These are phyloP conservation scores for Penicillium dipodomyicola DNA, from an alignment of 495 filamentous ascomycete genomes.

Conservation along the genomic window DNA sequence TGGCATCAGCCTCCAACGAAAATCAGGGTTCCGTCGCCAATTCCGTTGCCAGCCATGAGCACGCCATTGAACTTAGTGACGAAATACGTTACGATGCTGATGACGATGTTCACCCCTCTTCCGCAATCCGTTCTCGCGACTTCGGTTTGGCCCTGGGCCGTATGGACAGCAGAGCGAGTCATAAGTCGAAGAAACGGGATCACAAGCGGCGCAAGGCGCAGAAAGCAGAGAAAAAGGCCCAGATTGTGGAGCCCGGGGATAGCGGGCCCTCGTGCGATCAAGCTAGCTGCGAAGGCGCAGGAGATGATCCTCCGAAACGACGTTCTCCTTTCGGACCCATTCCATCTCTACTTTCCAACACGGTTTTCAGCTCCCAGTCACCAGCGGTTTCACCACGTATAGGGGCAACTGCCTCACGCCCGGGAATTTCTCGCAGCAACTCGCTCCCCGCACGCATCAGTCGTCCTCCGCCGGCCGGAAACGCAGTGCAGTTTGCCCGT, in stretches of 20 bases:
- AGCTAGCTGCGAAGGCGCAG: conserved; percentile 12
- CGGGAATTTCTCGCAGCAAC: conserved; percentile 70
- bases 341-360: conserved; percentile 61
- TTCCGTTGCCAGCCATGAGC: conserved; percentile 35
- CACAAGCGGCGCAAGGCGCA: conserved; percentile 34
- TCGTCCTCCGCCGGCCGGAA: conserved; percentile 42
- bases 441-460: conserved; percentile 73
- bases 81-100: conserved; percentile 37
- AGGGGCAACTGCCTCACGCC: conserved; percentile 39
- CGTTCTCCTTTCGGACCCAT: conserved; percentile 49
- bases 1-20: conserved; percentile 27
- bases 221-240: conserved; percentile 15
- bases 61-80: conserved; percentile 34
- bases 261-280: background rate
- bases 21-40: conserved; percentile 27
- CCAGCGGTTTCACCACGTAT: conserved; percentile 33
- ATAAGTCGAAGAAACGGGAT: conserved; percentile 30
- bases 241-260: background rate
- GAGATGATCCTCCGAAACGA: conserved; percentile 24
- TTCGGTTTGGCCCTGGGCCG: conserved; percentile 27
- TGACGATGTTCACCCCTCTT: conserved; percentile 17
- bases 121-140: conserved; percentile 33
- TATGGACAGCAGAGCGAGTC: conserved; percentile 14
- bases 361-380: conserved; percentile 56
- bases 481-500: conserved; percentile 42